Conservation (phyloP, 345 rosid species). For the Ricinus communis region DNA sequence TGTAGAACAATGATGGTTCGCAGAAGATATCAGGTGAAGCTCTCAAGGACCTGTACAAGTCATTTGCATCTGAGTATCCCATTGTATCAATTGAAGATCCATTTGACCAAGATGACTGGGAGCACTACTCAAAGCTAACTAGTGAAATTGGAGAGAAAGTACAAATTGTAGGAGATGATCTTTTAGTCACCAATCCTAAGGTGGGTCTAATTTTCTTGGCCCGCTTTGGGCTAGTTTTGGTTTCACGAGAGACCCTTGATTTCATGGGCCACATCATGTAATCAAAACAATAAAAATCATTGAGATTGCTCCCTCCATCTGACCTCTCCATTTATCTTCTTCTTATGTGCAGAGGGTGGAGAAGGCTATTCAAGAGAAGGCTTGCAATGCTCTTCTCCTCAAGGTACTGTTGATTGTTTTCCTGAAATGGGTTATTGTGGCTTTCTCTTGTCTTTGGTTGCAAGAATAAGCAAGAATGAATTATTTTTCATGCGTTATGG, state of each 20-base stretch:
- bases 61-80: conserved; percentile 55
- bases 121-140: conserved; percentile 52
- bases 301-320: neutral
- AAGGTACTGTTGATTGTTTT: conserved; percentile 33
- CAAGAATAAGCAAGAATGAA: neutral
- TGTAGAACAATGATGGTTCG: conserved; percentile 63
- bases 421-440: no score
- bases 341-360: conserved; percentile 47
- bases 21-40: conserved; percentile 62
- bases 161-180: conserved; percentile 74
- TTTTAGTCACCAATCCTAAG: conserved; percentile 71
- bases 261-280: neutral
- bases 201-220: conserved; percentile 17
- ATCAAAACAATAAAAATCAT: neutral
- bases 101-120: conserved; percentile 80
- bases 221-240: neutral
- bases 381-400: conserved; percentile 59
- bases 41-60: conserved; percentile 60
- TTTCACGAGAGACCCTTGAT: neutral
- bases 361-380: conserved; percentile 48
- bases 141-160: conserved; percentile 56
- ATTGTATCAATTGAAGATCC: conserved; percentile 72
- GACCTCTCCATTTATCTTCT: neutral
- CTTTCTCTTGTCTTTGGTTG: neutral
- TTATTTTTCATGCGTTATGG: neutral